Evolutionary conservation across 2,329 filamentous ascomycete species (phyloP).

Genomic region (Geoglossum cookeanum): DNA sequence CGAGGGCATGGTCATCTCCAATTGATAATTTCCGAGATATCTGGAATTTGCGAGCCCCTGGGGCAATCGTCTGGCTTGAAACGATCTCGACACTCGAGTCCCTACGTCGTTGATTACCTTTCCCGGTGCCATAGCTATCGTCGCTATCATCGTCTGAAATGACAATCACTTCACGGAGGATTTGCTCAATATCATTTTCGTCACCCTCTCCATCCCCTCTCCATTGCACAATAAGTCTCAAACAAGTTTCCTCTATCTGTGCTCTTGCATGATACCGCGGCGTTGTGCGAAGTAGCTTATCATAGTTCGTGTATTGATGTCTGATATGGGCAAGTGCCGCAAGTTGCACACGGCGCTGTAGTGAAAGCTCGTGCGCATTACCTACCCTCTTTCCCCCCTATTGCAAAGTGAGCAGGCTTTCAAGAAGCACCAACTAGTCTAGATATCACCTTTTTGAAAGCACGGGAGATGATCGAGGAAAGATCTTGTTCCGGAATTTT

Average conservation of each 20-base stretch:
- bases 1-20: neutral
- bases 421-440: neutral
- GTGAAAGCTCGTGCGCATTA: slow-evolving; percentile 31
- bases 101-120: slow-evolving; percentile 13
- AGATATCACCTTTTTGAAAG: slow-evolving; percentile 35
- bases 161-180: slow-evolving; percentile 44
- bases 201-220: slow-evolving; percentile 37
- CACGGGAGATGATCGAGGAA: slow-evolving; percentile 36
- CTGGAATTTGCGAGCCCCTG: neutral
- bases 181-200: slow-evolving; percentile 34
- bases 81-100: slow-evolving; percentile 24
- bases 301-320: slow-evolving; percentile 43
- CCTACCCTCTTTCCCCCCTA: slow-evolving; percentile 38
- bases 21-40: neutral
- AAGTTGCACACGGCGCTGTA: slow-evolving; percentile 38
- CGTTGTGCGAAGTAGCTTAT: slow-evolving; percentile 32
- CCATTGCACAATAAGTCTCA: slow-evolving; percentile 41
- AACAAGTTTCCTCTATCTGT: slow-evolving; percentile 33
- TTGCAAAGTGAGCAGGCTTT: slow-evolving; percentile 11
- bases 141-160: slow-evolving; percentile 37
- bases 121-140: slow-evolving; percentile 13
- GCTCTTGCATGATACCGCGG: slow-evolving; percentile 35
- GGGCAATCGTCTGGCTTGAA: slow-evolving; percentile 14
- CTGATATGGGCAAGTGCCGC: slow-evolving; percentile 43
- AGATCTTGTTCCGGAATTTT: slow-evolving; percentile 40